Percentiles rank a stretch among this genome's conserved stretches.
These are phyloP conservation scores for Draba incana DNA, from an alignment of 345 rosid genomes.

Conservation along the genomic window DNA sequence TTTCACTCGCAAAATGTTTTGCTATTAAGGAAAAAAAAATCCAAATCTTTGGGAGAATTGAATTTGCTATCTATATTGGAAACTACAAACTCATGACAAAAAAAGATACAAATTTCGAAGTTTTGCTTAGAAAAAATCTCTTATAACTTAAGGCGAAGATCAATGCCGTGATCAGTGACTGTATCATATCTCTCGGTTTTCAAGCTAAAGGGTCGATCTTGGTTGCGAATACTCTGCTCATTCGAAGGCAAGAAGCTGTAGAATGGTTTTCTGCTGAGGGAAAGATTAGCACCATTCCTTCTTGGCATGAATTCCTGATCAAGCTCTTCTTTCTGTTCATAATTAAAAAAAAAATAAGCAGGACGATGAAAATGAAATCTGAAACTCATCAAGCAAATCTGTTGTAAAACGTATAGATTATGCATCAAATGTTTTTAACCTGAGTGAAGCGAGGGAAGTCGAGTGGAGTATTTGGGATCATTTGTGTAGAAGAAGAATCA, in stretches of 20 bases:
- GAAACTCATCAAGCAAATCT: conserved; percentile 7
- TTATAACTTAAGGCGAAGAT: conserved; percentile 62
- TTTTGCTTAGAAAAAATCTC: background rate
- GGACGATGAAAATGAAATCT: background rate
- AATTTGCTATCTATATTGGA: conserved; percentile 7
- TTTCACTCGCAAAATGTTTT: conserved; percentile 13
- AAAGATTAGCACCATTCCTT: conserved; percentile 2
- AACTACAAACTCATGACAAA: conserved; percentile 24
- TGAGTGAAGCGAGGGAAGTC: conserved; percentile 33
- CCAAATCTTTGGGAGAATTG: conserved; percentile 4
- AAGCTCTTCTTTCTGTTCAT: conserved; percentile 45
- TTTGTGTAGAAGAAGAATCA: conserved; percentile 40
- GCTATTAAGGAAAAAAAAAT: background rate
- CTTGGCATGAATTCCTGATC: conserved; percentile 27
- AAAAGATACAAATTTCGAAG: conserved; percentile 6
- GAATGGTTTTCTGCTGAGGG: conserved; percentile 41
- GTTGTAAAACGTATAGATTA: conserved; percentile 5
- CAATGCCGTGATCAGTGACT: conserved; percentile 49
- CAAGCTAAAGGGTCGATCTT: conserved; percentile 44
- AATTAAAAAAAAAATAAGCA: too few species aligned
- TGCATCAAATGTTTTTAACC: conserved; percentile 11
- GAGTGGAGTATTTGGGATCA: conserved; percentile 34
- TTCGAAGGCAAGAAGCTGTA: conserved; percentile 49
- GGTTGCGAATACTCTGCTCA: conserved; percentile 37
- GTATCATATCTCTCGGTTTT: conserved; percentile 44